Evolutionary conservation across 257 asterid species (phyloP), one percentile per base, ranked within the genome.

Genomic region (Schizonepeta tenuifolia): DNA sequence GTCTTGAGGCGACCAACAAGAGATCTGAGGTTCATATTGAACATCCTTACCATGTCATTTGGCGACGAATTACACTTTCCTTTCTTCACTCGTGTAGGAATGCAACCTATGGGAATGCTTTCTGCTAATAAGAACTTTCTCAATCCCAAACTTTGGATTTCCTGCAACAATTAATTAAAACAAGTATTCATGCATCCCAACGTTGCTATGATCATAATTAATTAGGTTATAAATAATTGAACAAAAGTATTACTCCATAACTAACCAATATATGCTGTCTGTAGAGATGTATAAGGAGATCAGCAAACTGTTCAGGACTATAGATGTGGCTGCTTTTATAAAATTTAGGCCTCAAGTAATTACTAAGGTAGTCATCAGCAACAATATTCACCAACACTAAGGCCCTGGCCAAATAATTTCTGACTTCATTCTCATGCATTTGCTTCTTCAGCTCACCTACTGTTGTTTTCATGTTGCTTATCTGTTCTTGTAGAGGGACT

Each of bases 281-380:
- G 60, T 66, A 72, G 57, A 12, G 71, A 1, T 59, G 51, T 53
- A 58, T 40, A 67, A 78, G 82, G 46, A 78, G 71, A 67, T 78
- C 78, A 15, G 55, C 43, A 50, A 35, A 78, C 28, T 58, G 28
- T 7, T 50, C 40, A 59, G 74, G 71, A 51, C 2, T 60, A 36
- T 58, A 59, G 11, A 53, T 35, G 47, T 3, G 41, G 66, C 65
- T 65, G 18, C 69, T 64, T 24, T 0, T 9, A 64, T 43, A 65
- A 0, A 1, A 0, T 17, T 0, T 3, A 28, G 75, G 67, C 4
- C 0, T 6, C 44, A 65, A 0, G 54, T 71, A 65, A 47, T 72
- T 78, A 58, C 67, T 66, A 6, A 60, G 12, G 66, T 72, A 78
- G 28, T 71, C 75, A 26, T 78, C 72, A 2, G 67, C 22, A 11